These are phyloP conservation scores for Thermomucor indicae-seudaticae DNA, from an alignment of 371 early-diverging fungal genomes.

Conservation along the genomic window DNA sequence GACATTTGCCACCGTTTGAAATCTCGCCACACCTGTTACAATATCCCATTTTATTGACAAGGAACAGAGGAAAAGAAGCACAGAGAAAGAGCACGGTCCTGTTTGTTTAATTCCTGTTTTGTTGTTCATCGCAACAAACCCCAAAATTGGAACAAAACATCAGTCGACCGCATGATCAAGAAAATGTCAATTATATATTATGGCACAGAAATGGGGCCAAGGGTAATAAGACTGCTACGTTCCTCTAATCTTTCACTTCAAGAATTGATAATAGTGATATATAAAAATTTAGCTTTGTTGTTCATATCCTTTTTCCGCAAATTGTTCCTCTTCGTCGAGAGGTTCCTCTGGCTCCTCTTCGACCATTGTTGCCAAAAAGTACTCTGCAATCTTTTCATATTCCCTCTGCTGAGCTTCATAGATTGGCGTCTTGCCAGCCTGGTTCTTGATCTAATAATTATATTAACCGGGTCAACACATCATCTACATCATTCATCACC, in stretches of 20 bases:
- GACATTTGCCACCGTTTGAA: conserved; percentile 42
- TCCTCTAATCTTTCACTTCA: too few relatives aligned
- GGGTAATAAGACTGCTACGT: too few relatives aligned
- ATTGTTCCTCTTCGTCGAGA: conserved; percentile 45
- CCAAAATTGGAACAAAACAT: conserved; percentile 11
- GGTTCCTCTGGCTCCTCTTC: conserved; percentile 52
- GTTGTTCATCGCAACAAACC: not conserved
- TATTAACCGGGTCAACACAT: not conserved
- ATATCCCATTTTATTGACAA: conserved; percentile 38
- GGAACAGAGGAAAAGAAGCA: conserved; percentile 4
- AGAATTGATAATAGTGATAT: too few relatives aligned
- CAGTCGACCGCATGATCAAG: too few relatives aligned
- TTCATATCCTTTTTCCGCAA: conserved; percentile 36
- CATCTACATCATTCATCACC: conserved; percentile 1
- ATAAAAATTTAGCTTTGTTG: conserved; percentile 1
- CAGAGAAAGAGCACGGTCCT: conserved; percentile 2
- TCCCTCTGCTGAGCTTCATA: conserved; percentile 63
- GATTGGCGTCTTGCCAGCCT: conserved; percentile 54
- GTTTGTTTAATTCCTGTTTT: conserved; percentile 1
- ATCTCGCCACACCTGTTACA: conserved; percentile 60
- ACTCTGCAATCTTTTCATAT: conserved; percentile 64
- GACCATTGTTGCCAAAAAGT: conserved; percentile 54
- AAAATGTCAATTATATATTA: too few relatives aligned
- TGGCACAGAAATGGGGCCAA: too few relatives aligned
- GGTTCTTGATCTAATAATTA: conserved; percentile 54